A percentile compares a stretch with the other conserved stretches of the same genome.
phyloP scores from a whole-genome alignment of 2,329 filamentous ascomycete species.

The Neoascochyta sp. region DNA sequence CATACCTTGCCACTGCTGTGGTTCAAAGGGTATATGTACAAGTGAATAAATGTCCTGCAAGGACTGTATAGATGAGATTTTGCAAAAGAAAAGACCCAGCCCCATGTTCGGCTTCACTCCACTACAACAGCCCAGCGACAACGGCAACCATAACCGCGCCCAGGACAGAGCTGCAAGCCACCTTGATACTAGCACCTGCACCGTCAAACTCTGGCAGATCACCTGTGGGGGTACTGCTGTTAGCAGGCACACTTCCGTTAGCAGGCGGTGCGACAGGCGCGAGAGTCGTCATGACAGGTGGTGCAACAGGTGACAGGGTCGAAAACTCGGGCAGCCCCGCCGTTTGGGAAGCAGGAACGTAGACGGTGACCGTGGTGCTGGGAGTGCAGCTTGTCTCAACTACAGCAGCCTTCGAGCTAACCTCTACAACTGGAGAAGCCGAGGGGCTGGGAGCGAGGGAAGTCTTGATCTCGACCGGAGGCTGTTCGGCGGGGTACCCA shows the following conservation, averaged over 20 bases:
- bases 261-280: conserved; percentile 17
- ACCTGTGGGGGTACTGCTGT: conserved; percentile 17
- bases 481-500: conserved; percentile 1
- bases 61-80: conserved; percentile 8
- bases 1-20: conserved; percentile 3
- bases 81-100: conserved; percentile 3
- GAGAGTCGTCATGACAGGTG: conserved; percentile 12
- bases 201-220: conserved; percentile 22
- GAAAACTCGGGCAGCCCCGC: conserved; percentile 7
- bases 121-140: conserved; percentile 21
- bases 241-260: conserved; percentile 23
- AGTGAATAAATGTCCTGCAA: conserved; percentile 3
- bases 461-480: conserved; percentile 1
- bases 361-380: conserved; percentile 24
- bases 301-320: conserved; percentile 7
- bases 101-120: no score
- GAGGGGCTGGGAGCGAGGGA: no score
- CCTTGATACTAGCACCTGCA: conserved; percentile 16
- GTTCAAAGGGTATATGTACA: conserved; percentile 16
- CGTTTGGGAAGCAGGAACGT: conserved; percentile 15
- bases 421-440: conserved; percentile 3
- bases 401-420: conserved; percentile 3
- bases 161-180: conserved; percentile 16
- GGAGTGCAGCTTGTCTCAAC: conserved; percentile 17
- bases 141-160: conserved; percentile 17